These are phyloP conservation scores for Backusella morwellensis DNA, from an alignment of 192 early-diverging fungal genomes.

Conservation along the genomic window DNA sequence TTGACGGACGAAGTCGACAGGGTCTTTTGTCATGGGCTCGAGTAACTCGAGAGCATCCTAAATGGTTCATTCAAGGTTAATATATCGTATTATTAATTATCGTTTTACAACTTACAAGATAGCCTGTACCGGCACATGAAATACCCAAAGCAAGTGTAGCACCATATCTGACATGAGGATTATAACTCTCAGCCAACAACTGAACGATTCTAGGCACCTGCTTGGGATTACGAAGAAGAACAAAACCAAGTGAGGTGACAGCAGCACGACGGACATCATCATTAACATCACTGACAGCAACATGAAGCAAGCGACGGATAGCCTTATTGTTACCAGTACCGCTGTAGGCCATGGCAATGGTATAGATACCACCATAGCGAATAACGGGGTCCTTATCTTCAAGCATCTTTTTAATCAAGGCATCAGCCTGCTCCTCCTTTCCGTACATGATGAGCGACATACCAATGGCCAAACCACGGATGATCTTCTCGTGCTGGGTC, in stretches of 20 bases:
- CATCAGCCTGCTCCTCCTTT: constrained; percentile 92
- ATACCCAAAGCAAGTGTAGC: constrained; percentile 96
- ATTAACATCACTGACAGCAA: constrained; percentile 97
- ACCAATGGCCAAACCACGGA: constrained; percentile 92
- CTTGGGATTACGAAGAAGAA: constrained; percentile 87
- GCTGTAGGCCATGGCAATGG: constrained; percentile 96
- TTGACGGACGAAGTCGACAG: constrained; percentile 97
- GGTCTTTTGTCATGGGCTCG: constrained; percentile 97
- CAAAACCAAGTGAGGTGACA: constrained; percentile 94
- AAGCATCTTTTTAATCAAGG: constrained; percentile 79
- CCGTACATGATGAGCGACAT: constrained; percentile 98
- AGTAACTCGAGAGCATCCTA: constrained; percentile 89
- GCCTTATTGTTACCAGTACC: constrained; percentile 98
- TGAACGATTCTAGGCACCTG: constrained; percentile 99
- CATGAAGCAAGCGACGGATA: constrained; percentile 89
- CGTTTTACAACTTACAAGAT: constrained; percentile 37
- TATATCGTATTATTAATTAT: not conserved
- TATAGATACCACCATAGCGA: constrained; percentile 96
- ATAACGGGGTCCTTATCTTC: constrained; percentile 95
- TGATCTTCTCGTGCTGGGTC: constrained; percentile 99
- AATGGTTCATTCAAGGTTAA: not conserved
- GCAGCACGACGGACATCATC: constrained; percentile 99
- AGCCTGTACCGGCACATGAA: constrained; percentile 94
- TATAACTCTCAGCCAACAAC: constrained; percentile 95
- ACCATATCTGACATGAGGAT: constrained; percentile 98